Conservation (phyloP, 805 yeast genomes). For the Candida qinlingensis region DNA sequence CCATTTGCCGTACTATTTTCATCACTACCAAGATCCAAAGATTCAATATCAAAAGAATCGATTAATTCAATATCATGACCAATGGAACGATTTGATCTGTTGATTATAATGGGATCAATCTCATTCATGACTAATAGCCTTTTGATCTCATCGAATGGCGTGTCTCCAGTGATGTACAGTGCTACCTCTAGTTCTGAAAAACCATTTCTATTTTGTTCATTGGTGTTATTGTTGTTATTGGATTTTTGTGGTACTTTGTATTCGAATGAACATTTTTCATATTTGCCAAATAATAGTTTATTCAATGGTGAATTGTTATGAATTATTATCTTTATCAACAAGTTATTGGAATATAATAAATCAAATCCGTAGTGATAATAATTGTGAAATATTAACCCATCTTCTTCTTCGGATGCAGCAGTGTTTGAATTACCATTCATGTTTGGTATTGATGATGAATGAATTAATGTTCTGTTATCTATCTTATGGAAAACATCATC, state of each 20-base stretch:
- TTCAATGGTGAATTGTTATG: conserved; percentile 46
- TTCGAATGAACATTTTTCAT: conserved; percentile 43
- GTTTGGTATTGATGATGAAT: conserved; percentile 16
- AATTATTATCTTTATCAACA: conserved; percentile 40
- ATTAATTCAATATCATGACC: conserved; percentile 25
- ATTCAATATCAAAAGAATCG: conserved; percentile 34
- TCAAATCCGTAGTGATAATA: conserved; percentile 53
- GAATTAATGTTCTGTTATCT: conserved; percentile 38
- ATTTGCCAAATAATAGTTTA: conserved; percentile 47
- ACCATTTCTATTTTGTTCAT: too few relatives aligned
- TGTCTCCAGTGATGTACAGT: background rate
- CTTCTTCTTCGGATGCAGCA: conserved; percentile 6
- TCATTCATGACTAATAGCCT: background rate
- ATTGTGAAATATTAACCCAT: conserved; percentile 41
- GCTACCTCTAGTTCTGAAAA: too few relatives aligned
- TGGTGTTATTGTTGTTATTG: too few relatives aligned
- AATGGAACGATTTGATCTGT: conserved; percentile 12
- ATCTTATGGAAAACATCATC: conserved; percentile 44
- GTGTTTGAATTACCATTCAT: too few relatives aligned
- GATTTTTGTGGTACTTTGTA: background rate
- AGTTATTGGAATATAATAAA: conserved; percentile 40
- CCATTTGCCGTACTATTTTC: conserved; percentile 22
- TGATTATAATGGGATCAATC: conserved; percentile 13
- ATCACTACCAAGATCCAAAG: background rate
- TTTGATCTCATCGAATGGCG: background rate